Percentiles rank a stretch among this genome's conserved stretches.
Evolutionary conservation across 805 yeast species (phyloP).

Genomic region (Metschnikowia proteae): DNA sequence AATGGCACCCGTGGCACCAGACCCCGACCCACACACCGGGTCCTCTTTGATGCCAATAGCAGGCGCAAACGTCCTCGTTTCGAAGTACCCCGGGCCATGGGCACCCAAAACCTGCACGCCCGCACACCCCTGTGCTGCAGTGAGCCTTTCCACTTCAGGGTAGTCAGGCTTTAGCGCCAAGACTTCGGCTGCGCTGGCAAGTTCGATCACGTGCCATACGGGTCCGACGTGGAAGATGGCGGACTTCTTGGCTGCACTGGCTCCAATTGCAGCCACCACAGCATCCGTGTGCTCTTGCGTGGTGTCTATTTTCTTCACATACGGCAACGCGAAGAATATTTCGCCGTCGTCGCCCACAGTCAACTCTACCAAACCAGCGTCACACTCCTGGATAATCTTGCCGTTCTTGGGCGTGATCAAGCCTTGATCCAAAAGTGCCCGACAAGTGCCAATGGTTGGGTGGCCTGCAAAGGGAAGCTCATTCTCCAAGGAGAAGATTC

Average conservation of each 20-base stretch:
- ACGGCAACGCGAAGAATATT: constrained; percentile 29
- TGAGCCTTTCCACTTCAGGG: constrained; percentile 13
- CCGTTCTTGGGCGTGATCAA: constrained; percentile 25
- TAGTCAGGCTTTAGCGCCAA: constrained; percentile 30
- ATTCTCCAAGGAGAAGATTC: constrained; percentile 45
- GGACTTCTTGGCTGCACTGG: constrained; percentile 19
- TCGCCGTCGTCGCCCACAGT: constrained; percentile 17
- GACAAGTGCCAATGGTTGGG: constrained; percentile 54
- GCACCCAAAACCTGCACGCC: constrained; percentile 43
- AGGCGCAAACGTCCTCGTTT: constrained; percentile 45
- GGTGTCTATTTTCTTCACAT: constrained; percentile 12
- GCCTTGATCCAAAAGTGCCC: constrained; percentile 41
- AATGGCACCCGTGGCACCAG: constrained; percentile 28
- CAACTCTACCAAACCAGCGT: constrained; percentile 40
- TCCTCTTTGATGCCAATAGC: constrained; percentile 39
- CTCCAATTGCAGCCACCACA: constrained; percentile 10
- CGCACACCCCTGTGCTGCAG: background rate
- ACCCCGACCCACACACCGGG: constrained; percentile 55
- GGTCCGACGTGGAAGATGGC: constrained; percentile 43
- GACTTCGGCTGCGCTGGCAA: constrained; percentile 30
- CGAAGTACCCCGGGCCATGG: constrained; percentile 17
- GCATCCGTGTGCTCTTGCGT: constrained; percentile 6
- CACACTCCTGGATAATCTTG: constrained; percentile 42
- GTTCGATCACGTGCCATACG: constrained; percentile 39
- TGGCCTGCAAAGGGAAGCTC: constrained; percentile 66